Base-by-base conservation (phyloP, 2,329 filamentous ascomycete species). In the Metarhizium guizhouense region DNA sequence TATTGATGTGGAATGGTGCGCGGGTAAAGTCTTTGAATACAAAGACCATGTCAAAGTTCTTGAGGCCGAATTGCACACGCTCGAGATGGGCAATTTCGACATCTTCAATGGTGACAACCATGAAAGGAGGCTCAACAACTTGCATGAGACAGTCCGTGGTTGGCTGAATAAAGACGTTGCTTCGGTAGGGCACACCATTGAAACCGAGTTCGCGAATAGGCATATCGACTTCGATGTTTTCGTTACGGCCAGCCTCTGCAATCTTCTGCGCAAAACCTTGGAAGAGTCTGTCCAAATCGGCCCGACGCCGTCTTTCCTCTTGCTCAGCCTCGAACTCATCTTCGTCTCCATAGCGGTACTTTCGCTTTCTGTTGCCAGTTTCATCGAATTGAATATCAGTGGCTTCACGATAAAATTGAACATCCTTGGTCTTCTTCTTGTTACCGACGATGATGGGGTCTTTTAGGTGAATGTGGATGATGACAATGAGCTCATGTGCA, bases 351-450 rank as follows among this genome's bases (percentile, higher is more conserved):
- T 95, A 97, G 51, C 94, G 86, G 73, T 97, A 95, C 74, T 96
- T 96, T 62, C 94, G 88, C 76, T 96, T 96, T 60, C 95, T 84
- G 73, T 97, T 99, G 62, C 94, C 95, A 51, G 94, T 99, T 75
- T 99, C 94, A 66, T 99, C 94, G 64, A 99, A 97, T 67, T 96
- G 91, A 70, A 99, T 97, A 63, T 99, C 94, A 0, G 94, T 97
- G 3, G 94, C 94, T 75, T 99, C 94, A 54, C 94, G 85, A 67
- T 96, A 96, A 74, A 99, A 99, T 65, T 99, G 95, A 1, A 99
- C 88, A 69, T 99, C 95, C 76, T 94, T 96, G 11, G 94, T 95
- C 83, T 99, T 99, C 76, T 95, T 95, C 74, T 86, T 84, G 80
- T 96, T 97, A 58, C 94, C 94, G 60, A 99, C 88, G 71, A 99